Evolutionary conservation across 2,329 filamentous ascomycete species (phyloP), one percentile per base, ranked within the genome.

Genomic region (Apiospora kogelbergensis): DNA sequence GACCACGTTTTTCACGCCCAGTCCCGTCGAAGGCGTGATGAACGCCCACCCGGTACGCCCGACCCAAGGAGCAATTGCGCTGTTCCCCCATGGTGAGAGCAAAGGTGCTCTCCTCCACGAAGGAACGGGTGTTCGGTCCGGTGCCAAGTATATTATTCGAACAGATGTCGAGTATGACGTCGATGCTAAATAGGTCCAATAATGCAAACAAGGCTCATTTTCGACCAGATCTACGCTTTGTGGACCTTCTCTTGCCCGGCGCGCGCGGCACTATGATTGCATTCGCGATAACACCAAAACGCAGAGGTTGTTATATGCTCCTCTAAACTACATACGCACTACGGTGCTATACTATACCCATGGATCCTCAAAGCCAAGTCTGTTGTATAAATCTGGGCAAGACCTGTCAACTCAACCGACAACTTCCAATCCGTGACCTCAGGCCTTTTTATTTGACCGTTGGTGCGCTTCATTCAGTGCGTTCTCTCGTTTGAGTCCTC

Each of bases 81-180:
- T 93, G 3, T 93, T 93, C 71, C 90, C 91, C 0, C 91, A 93
- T 68, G 91, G 90, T 0, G 90, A 93, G 72, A 85, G 88, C 0
- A 85, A 86, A 48, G 89, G 89, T 0, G 89, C 89, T 6, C 76
- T 92, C 67, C 74, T 93, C 69, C 91, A 93, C 73, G 91, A 93
- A 75, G 91, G 91, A 0, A 92, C 91, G 0, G 90, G 91, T 0
- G 91, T 93, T 0, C 83, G 85, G n/a, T 88, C 86, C 73, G 90
- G 89, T 0, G 88, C 88, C 0, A 87, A 87, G 77, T 93, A 93
- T 75, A 89, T 93, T 1, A 92, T 93, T 60, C 79, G 91, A 68
- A 92, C 90, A 0, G 91, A 93, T 76, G 87, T 93, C 4, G 87
- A 91, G 77, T 93, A 92, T 72, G 90, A 93, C 77, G 81, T 92